phyloP scores from a whole-genome alignment of 2,329 filamentous ascomycete species.

The Ophiostoma ulmi region DNA sequence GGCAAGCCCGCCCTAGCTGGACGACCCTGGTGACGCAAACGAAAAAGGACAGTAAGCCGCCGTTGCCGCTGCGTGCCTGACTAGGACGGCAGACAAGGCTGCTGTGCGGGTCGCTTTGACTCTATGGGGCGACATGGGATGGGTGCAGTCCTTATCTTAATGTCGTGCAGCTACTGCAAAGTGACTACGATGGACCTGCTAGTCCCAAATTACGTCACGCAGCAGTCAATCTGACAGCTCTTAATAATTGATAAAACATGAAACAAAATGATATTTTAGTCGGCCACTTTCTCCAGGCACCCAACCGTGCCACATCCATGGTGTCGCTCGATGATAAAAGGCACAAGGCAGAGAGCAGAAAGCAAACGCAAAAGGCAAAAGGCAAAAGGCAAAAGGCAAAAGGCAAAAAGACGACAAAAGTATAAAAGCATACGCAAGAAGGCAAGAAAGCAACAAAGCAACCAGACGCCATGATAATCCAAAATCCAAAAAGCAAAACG shows the following conservation, averaged over 20 bases:
- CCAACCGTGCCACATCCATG: not conserved
- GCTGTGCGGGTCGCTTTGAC: not conserved
- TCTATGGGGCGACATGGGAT: no score
- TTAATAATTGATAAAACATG: not conserved
- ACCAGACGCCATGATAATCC: conserved; percentile 4
- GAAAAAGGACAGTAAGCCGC: not conserved
- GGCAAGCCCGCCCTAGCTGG: no score
- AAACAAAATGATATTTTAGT: conserved; percentile 2
- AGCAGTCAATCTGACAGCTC: no score
- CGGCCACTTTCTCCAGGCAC: not conserved
- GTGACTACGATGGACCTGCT: no score
- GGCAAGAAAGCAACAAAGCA: not conserved
- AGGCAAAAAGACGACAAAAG: not conserved
- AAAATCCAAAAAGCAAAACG: not conserved
- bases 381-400: not conserved
- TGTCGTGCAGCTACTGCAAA: no score
- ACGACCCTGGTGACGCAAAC: no score
- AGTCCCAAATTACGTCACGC: no score
- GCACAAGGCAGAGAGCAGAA: not conserved
- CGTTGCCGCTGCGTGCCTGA: not conserved
- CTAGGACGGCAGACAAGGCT: not conserved
- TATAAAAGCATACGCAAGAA: not conserved
- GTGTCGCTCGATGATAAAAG: not conserved
- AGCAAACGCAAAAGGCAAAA: not conserved
- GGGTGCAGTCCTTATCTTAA: no score